Base-by-base conservation (phyloP, 306 rosid species). In the Prosopis cineraria region DNA sequence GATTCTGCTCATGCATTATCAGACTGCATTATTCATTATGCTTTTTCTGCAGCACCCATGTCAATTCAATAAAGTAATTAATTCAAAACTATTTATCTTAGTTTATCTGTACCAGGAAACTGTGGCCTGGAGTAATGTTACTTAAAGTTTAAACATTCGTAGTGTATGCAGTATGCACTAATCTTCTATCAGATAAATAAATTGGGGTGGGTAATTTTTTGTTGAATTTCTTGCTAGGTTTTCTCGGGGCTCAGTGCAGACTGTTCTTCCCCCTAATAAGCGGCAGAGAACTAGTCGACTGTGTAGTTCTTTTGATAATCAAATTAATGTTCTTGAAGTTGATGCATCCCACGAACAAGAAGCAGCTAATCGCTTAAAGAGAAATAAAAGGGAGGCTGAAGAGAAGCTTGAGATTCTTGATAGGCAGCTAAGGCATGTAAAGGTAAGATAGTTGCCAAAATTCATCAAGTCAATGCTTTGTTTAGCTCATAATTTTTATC, bases 231-330 rank as follows among this genome's bases (percentile, higher is more conserved):
- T 74, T 48, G 80, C 34, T 77, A 94, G 98, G 97, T 94, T 94
- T 88, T 85, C 87, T 20, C 90, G 97, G 65, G 91, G 89, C 79
- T 65, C 89, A 60, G 97, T 91, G 75, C 92, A 94, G 80, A 94
- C 95, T 19, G 62, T 82, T 73, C 91, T 94, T 75, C 93, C 93
- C 31, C 85, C 86, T 36, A 78, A 65, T 74, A 85, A 27, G 82
- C 79, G 65, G 53, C 63, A 22, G 22, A 88, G 83, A 88, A 76
- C 80, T 72, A 90, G 85, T 11, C 93, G 97, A 55, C 90, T 94
- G 34, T 88, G 91, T 84, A 83, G 92, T 84, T 87, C 93, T 72
- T 84, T 80, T 79, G 93, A 91, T 43, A 87, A 74, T 59, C 88
- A 88, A 40, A 92, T 92, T 68, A 41, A 68, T 44, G 63, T 75